Percentiles rank a stretch among this genome's conserved stretches.
Evolutionary conservation across 176 grass and related monocot genomes (phyloP).

Genomic region (Dactylis glomerata): DNA sequence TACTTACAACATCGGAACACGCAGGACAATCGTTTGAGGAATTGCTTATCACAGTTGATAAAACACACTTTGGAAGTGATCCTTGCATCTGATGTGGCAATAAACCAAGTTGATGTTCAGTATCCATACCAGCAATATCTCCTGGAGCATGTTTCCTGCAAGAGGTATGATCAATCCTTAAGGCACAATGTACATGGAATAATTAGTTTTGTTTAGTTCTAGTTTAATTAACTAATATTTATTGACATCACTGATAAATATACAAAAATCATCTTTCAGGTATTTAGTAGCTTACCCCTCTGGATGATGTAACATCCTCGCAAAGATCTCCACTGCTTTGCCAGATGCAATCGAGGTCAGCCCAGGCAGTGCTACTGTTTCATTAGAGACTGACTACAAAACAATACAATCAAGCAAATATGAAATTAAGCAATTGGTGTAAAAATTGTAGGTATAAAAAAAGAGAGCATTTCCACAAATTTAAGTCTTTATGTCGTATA

Average conservation of each 20-base stretch:
- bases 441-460: background rate
- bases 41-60: slow-evolving; percentile 50
- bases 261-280: slow-evolving; percentile 13
- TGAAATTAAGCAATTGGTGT: background rate
- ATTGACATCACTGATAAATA: background rate
- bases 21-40: slow-evolving; percentile 76
- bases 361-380: slow-evolving; percentile 63
- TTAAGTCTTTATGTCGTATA: slow-evolving; percentile 26
- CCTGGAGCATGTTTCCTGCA: slow-evolving; percentile 86
- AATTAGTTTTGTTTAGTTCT: slow-evolving; percentile 1
- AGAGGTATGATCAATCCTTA: slow-evolving; percentile 29
- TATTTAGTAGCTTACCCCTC: slow-evolving; percentile 48
- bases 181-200: background rate
- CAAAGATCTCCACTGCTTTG: slow-evolving; percentile 80
- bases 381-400: slow-evolving; percentile 58
- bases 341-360: slow-evolving; percentile 79
- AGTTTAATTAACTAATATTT: slow-evolving; percentile 1
- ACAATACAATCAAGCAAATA: background rate
- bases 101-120: slow-evolving; percentile 77
- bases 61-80: slow-evolving; percentile 58
- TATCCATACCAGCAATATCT: slow-evolving; percentile 67
- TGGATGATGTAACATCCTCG: slow-evolving; percentile 85
- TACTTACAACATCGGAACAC: slow-evolving; percentile 72
- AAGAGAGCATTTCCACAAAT: background rate
- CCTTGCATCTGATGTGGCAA: slow-evolving; percentile 87